Conservation (phyloP, 1,284 basidiomycete species). For the Wallemia hederae region DNA sequence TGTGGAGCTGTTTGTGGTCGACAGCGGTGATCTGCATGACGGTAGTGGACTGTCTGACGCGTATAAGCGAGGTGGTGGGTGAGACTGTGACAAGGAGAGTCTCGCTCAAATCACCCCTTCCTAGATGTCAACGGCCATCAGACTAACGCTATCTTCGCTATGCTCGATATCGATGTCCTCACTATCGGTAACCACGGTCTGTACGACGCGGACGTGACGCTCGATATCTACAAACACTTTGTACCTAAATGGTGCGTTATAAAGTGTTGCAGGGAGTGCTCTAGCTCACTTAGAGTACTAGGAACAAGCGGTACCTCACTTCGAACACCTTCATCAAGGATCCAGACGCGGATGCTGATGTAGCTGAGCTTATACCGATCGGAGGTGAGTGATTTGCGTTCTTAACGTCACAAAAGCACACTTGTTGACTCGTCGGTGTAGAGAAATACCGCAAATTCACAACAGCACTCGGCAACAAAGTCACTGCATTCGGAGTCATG, state of each 20-base stretch:
- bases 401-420: too few relatives aligned
- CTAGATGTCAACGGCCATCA: slow-evolving; percentile 10
- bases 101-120: neutral
- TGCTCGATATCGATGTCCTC: slow-evolving; percentile 52
- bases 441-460: neutral
- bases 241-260: slow-evolving; percentile 23
- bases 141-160: slow-evolving; percentile 38
- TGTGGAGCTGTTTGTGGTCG: slow-evolving; percentile 37
- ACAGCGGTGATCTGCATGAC: slow-evolving; percentile 48
- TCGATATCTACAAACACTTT: slow-evolving; percentile 52
- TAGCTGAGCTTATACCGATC: slow-evolving; percentile 11
- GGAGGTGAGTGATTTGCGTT: slow-evolving; percentile 8
- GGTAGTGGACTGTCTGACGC: slow-evolving; percentile 41
- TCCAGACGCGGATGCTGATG: slow-evolving; percentile 22
- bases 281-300: slow-evolving; percentile 8
- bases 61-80: slow-evolving; percentile 31
- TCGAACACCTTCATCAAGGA: slow-evolving; percentile 62
- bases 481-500: neutral
- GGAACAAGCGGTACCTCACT: slow-evolving; percentile 44
- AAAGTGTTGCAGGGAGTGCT: slow-evolving; percentile 3
- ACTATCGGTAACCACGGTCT: slow-evolving; percentile 72
- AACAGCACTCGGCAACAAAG: neutral
- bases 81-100: neutral
- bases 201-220: slow-evolving; percentile 42
- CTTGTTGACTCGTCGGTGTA: slow-evolving; percentile 6